phyloP scores from a whole-genome alignment of 257 asterid genomes.

The Forsythia viridissima region DNA sequence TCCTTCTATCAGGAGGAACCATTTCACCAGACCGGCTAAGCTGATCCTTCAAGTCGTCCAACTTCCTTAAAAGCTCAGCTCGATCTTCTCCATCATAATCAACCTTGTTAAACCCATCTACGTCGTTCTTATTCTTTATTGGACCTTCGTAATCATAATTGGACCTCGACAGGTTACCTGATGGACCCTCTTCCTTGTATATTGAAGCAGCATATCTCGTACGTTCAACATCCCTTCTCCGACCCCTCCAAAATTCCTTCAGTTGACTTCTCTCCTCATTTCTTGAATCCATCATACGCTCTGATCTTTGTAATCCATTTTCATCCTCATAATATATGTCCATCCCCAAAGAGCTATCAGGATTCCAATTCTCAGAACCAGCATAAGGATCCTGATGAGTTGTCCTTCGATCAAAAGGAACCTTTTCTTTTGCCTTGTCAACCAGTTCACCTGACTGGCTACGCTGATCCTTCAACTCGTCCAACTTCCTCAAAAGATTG shows the following conservation, averaged over 20 bases:
- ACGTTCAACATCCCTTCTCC: slow-evolving; percentile 32
- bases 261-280: slow-evolving; percentile 27
- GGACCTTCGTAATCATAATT: slow-evolving; percentile 37
- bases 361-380: not conserved
- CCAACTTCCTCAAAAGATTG: not conserved
- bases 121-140: slow-evolving; percentile 29
- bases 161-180: slow-evolving; percentile 31
- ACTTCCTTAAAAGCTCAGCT: slow-evolving; percentile 61
- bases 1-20: slow-evolving; percentile 42
- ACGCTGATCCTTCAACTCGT: not conserved
- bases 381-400: not conserved
- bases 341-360: not conserved
- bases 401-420: not conserved
- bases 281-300: slow-evolving; percentile 25
- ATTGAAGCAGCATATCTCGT: slow-evolving; percentile 19
- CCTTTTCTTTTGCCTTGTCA: slow-evolving; percentile 3
- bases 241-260: slow-evolving; percentile 28
- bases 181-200: slow-evolving; percentile 37
- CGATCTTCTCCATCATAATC: slow-evolving; percentile 52
- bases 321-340: slow-evolving; percentile 2
- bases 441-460: not conserved
- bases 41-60: slow-evolving; percentile 66
- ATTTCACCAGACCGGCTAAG: slow-evolving; percentile 57
- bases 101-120: slow-evolving; percentile 32
- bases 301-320: slow-evolving; percentile 26